These are phyloP conservation scores for Mrakia frigida DNA, from an alignment of 768 basidiomycete genomes.

Conservation along the genomic window DNA sequence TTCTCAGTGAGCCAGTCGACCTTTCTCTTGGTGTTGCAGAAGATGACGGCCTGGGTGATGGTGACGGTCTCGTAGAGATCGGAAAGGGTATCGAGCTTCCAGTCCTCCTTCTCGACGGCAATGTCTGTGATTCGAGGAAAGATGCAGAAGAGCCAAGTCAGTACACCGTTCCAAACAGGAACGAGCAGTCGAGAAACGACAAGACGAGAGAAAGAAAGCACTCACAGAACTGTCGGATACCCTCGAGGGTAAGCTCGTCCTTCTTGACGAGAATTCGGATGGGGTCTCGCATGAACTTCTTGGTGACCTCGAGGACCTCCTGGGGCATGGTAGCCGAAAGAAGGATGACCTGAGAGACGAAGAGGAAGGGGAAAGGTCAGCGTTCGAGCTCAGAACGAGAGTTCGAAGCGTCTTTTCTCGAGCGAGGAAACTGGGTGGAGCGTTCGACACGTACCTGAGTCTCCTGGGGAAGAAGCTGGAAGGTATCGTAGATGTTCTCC, in stretches of 20 bases:
- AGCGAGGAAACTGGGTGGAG: no score
- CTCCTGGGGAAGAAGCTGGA: constrained; percentile 91
- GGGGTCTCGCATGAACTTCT: constrained; percentile 95
- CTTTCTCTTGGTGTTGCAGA: constrained; percentile 97
- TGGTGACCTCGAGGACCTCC: constrained; percentile 98
- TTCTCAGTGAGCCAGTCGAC: constrained; percentile 97
- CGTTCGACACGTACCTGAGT: constrained; percentile 47
- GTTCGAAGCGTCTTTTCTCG: neutral
- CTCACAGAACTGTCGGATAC: constrained; percentile 46
- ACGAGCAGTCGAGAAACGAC: neutral
- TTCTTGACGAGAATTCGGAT: constrained; percentile 98
- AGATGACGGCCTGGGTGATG: constrained; percentile 98
- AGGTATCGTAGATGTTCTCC: constrained; percentile 98
- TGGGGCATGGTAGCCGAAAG: constrained; percentile 93
- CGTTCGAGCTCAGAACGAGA: neutral
- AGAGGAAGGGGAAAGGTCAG: neutral
- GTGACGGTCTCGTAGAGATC: constrained; percentile 97
- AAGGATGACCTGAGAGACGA: constrained; percentile 69
- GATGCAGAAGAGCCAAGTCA: neutral
- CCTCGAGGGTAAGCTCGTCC: constrained; percentile 94
- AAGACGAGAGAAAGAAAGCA: neutral
- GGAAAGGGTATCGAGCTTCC: constrained; percentile 97
- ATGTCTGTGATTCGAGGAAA: constrained; percentile 63
- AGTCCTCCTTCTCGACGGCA: constrained; percentile 98
- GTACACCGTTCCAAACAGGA: no score